phyloP scores from a whole-genome alignment of 2,329 filamentous ascomycete species.

The Alternaria tenuissima region DNA sequence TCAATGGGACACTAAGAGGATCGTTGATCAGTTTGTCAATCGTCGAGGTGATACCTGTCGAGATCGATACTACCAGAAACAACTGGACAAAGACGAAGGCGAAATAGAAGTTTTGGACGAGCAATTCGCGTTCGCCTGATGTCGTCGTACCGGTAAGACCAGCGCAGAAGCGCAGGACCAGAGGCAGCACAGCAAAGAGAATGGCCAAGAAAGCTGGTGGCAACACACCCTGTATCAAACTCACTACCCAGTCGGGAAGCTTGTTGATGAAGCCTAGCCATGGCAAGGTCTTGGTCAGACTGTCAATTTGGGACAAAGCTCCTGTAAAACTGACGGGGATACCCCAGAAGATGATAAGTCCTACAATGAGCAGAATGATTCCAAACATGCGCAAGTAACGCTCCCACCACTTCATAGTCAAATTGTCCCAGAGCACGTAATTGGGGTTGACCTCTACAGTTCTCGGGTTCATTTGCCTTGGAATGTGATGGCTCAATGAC shows the following conservation, averaged over 20 bases:
- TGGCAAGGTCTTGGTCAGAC: constrained; percentile 68
- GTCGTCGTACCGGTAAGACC: constrained; percentile 82
- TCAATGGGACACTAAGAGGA: constrained; percentile 71
- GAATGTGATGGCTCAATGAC: constrained; percentile 86
- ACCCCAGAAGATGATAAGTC: constrained; percentile 87
- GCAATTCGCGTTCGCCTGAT: constrained; percentile 77
- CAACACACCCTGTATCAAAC: constrained; percentile 82
- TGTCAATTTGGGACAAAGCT: constrained; percentile 77
- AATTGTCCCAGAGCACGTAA: constrained; percentile 96
- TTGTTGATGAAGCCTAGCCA: constrained; percentile 76
- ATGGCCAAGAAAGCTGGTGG: constrained; percentile 80
- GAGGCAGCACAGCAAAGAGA: constrained; percentile 80
- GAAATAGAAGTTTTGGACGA: constrained; percentile 94
- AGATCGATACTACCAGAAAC: constrained; percentile 90
- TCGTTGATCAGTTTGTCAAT: constrained; percentile 71
- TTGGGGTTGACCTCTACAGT: constrained; percentile 92
- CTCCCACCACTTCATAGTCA: constrained; percentile 95
- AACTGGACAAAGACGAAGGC: constrained; percentile 93
- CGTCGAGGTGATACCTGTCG: constrained; percentile 74
- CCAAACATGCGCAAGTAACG: constrained; percentile 75
- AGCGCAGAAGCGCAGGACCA: constrained; percentile 74
- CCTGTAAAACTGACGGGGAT: constrained; percentile 90
- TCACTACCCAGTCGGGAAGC: constrained; percentile 68
- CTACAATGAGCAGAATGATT: constrained; percentile 71
- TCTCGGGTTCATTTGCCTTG: constrained; percentile 91